Evolutionary conservation across 495 filamentous ascomycete genomes (phyloP).

Genomic region (Podospora comata): DNA sequence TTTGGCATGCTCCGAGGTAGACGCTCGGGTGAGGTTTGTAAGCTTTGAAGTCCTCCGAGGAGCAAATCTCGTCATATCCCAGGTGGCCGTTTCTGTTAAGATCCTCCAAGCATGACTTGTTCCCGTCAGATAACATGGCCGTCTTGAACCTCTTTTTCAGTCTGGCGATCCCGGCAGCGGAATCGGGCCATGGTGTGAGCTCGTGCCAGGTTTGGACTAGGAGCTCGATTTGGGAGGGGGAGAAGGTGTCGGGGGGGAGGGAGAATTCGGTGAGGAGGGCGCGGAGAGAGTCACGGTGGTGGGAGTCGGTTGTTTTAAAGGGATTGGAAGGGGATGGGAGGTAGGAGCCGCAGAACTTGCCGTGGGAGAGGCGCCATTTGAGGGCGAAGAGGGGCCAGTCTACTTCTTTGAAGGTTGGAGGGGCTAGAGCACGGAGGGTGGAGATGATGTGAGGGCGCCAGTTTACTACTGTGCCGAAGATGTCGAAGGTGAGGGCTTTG

Average conservation of each 20-base stretch:
- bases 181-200: slow-evolving; percentile 68
- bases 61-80: slow-evolving; percentile 59
- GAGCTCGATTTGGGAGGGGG: slow-evolving; percentile 51
- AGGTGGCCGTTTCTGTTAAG: slow-evolving; percentile 55
- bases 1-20: slow-evolving; percentile 62
- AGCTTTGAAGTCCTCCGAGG: slow-evolving; percentile 66
- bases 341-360: slow-evolving; percentile 55
- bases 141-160: slow-evolving; percentile 57
- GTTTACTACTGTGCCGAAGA: slow-evolving; percentile 77
- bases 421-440: slow-evolving; percentile 48
- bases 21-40: slow-evolving; percentile 72
- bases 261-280: slow-evolving; percentile 53
- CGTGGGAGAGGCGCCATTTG: slow-evolving; percentile 66
- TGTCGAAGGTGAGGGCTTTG: slow-evolving; percentile 53
- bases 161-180: slow-evolving; percentile 50
- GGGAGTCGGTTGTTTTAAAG: slow-evolving; percentile 61
- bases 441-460: slow-evolving; percentile 61
- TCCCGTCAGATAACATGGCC: slow-evolving; percentile 72
- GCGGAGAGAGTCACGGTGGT: slow-evolving; percentile 61
- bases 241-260: slow-evolving; percentile 47
- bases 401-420: slow-evolving; percentile 37
- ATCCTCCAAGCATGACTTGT: slow-evolving; percentile 62
- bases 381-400: slow-evolving; percentile 62
- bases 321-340: slow-evolving; percentile 40
- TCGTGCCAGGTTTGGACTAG: slow-evolving; percentile 67